A percentile compares a stretch with the other conserved stretches of the same genome.
These are phyloP conservation scores for Cydonia oblonga DNA, from an alignment of 331 rosid species.

Conservation along the genomic window DNA sequence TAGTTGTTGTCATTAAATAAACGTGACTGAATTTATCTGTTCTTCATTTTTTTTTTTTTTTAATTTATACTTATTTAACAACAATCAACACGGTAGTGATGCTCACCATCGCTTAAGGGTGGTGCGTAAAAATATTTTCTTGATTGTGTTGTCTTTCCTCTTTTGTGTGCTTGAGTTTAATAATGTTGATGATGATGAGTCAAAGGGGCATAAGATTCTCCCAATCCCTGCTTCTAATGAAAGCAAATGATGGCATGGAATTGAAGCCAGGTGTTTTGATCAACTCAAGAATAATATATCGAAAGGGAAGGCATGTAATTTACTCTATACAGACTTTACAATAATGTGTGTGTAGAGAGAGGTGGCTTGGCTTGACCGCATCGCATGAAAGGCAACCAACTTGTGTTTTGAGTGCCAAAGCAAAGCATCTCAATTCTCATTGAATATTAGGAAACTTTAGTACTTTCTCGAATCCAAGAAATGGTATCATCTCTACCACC, in stretches of 20 bases:
- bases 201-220: conserved; percentile 39
- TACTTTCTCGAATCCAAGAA: conserved; percentile 41
- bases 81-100: not conserved
- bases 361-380: conserved; percentile 33
- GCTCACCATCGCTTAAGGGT: not conserved
- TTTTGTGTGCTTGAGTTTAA: conserved; percentile 12
- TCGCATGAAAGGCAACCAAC: conserved; percentile 17
- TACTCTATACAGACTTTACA: conserved; percentile 4
- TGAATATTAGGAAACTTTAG: not conserved
- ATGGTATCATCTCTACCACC: conserved; percentile 2
- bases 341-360: not conserved
- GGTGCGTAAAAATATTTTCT: not conserved
- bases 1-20: not conserved
- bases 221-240: conserved; percentile 29
- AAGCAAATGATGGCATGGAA: conserved; percentile 47
- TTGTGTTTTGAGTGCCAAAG: conserved; percentile 12
- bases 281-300: conserved; percentile 19
- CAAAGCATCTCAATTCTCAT: conserved; percentile 12
- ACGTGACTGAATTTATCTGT: not conserved
- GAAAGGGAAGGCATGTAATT: conserved; percentile 9
- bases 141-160: not conserved
- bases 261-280: conserved; percentile 28
- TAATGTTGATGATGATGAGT: conserved; percentile 34
- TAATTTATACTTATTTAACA: too few species aligned
- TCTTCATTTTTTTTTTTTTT: too few species aligned